Conservation (phyloP, 805 yeast species). For the Candida khao-thaluensis region DNA sequence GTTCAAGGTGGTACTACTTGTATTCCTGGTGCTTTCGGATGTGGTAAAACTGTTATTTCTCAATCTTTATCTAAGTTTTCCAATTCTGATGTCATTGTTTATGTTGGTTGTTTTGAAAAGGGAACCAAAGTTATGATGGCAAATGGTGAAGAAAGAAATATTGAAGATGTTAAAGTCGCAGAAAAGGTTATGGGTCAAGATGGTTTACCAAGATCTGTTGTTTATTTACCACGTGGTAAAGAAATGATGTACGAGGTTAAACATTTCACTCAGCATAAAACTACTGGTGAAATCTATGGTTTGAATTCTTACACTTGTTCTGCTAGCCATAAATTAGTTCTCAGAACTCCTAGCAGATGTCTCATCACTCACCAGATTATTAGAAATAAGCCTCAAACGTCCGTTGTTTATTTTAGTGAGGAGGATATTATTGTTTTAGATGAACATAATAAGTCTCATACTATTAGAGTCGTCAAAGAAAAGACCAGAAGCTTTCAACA, state of each 20-base stretch:
- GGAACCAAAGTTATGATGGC: slow-evolving; percentile 46
- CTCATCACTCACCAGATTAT: not conserved
- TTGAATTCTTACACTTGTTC: not conserved
- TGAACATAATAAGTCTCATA: no score
- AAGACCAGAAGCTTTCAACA: no score
- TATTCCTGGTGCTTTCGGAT: slow-evolving; percentile 99
- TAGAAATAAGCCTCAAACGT: not conserved
- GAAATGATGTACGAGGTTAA: slow-evolving; percentile 19
- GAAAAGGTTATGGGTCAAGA: slow-evolving; percentile 44
- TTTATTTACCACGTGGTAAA: slow-evolving; percentile 41
- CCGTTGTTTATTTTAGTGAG: not conserved
- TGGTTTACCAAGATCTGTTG: slow-evolving; percentile 40
- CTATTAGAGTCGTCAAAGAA: no score
- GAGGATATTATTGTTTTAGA: no score
- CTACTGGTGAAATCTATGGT: not conserved
- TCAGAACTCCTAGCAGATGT: not conserved
- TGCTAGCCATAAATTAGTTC: not conserved
- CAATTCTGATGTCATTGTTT: slow-evolving; percentile 93
- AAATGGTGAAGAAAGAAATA: slow-evolving; percentile 33
- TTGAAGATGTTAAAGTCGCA: slow-evolving; percentile 37
- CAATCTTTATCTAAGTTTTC: slow-evolving; percentile 97
- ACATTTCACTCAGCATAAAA: not conserved
- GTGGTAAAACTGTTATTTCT: slow-evolving; percentile 98
- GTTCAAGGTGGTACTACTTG: slow-evolving; percentile 99
- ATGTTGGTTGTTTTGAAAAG: slow-evolving; percentile 59